Conservation (phyloP, 768 basidiomycete species). For the Hericium alpestre region DNA sequence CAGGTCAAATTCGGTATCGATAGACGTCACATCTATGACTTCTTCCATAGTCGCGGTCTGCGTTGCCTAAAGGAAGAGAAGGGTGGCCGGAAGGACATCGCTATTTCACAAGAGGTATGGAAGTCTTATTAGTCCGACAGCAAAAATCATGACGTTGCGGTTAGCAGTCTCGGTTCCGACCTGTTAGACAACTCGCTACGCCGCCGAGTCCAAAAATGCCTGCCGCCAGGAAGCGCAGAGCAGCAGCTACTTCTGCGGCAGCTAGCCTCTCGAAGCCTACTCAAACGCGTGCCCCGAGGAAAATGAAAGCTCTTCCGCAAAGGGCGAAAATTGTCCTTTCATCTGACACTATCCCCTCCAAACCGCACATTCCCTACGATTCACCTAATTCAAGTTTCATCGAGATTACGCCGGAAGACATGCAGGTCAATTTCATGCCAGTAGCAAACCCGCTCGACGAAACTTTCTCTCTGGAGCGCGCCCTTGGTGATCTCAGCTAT, state of each 20-base stretch:
- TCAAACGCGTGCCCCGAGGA: not conserved
- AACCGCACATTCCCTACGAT: not conserved
- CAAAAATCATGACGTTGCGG: not conserved
- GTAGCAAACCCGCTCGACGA: constrained; percentile 17
- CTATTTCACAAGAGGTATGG: constrained; percentile 7
- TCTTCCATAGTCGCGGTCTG: constrained; percentile 51
- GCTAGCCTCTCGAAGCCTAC: constrained; percentile 1
- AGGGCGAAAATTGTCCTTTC: not conserved
- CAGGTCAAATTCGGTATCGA: constrained; percentile 64
- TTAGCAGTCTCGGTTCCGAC: constrained; percentile 4
- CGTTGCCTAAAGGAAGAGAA: constrained; percentile 17
- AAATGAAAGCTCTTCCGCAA: constrained; percentile 1
- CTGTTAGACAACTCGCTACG: constrained; percentile 1
- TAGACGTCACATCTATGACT: constrained; percentile 68
- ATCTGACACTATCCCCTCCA: not conserved
- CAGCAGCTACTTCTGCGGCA: constrained; percentile 3
- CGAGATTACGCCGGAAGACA: constrained; percentile 2
- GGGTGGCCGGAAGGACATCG: constrained; percentile 8
- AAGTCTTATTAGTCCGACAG: not conserved
- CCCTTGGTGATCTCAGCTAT: constrained; percentile 21
- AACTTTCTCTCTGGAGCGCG: constrained; percentile 18
- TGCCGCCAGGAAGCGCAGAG: constrained; percentile 8
- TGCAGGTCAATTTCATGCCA: constrained; percentile 10
- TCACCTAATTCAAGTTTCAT: not conserved
- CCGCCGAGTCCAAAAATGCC: not conserved